Conservation (phyloP, 345 rosid genomes). For the Fremontodendron californicum region DNA sequence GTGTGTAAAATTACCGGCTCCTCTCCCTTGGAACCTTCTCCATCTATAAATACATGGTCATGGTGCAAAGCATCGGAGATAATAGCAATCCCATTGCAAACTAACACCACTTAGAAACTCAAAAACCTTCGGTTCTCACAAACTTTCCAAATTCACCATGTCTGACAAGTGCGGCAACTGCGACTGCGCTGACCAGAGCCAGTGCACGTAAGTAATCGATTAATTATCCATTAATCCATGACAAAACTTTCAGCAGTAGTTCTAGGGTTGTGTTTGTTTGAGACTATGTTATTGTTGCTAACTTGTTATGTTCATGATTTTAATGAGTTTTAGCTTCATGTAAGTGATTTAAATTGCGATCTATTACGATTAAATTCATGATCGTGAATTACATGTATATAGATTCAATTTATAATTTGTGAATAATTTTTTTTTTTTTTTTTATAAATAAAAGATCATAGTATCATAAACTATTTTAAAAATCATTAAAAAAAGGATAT, state of each 20-base stretch:
- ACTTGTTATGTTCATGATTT: background rate
- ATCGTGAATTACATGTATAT: background rate
- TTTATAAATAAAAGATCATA: too few relatives aligned
- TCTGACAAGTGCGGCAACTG: constrained; percentile 70
- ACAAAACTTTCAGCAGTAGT: background rate
- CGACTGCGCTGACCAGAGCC: constrained; percentile 72
- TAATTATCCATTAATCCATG: background rate
- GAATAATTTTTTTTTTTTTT: too few relatives aligned
- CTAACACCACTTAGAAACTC: background rate
- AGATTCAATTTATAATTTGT: too few relatives aligned
- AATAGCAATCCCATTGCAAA: constrained; percentile 12
- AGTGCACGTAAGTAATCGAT: constrained; percentile 37
- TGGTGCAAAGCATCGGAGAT: background rate
- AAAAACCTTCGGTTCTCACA: background rate
- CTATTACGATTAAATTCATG: too few relatives aligned
- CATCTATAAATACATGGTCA: constrained; percentile 46
- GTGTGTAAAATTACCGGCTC: too few relatives aligned
- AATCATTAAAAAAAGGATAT: too few relatives aligned
- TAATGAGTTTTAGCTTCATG: too few relatives aligned
- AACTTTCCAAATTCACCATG: constrained; percentile 43
- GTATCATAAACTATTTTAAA: too few relatives aligned
- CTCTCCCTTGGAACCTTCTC: background rate
- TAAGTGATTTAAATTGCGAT: too few relatives aligned
- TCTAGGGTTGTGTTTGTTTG: background rate
- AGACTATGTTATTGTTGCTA: background rate